Percentiles rank a stretch among this genome's conserved stretches.
Conservation (phyloP, 371 early-diverging fungal genomes). For the Circinella umbellata region DNA sequence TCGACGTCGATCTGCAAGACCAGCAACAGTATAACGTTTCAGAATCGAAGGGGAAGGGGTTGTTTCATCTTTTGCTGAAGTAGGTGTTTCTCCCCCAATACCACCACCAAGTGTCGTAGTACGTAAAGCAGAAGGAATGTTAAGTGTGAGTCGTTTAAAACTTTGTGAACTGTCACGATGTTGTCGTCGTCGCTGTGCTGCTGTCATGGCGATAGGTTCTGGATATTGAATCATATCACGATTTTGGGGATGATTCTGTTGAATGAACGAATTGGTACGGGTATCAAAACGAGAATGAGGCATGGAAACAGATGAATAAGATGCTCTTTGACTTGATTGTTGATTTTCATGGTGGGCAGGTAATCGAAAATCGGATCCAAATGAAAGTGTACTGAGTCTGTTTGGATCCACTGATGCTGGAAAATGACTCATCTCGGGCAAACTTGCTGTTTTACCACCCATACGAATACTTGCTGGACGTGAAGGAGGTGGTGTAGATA, state of each 20-base stretch:
- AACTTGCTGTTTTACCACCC: slow-evolving; percentile 6
- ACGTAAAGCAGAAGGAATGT: slow-evolving; percentile 22
- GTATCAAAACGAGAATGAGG: slow-evolving; percentile 10
- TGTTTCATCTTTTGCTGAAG: neutral
- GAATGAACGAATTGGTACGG: slow-evolving; percentile 3
- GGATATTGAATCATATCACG: neutral
- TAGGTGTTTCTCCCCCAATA: neutral
- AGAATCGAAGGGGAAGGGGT: neutral
- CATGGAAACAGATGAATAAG: slow-evolving; percentile 6
- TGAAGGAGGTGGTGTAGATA: slow-evolving; percentile 27
- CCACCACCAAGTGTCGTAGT: neutral
- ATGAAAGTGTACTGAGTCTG: slow-evolving; percentile 22
- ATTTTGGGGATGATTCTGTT: neutral
- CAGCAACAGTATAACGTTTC: slow-evolving; percentile 20
- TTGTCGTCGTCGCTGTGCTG: slow-evolving; percentile 7
- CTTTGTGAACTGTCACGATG: neutral
- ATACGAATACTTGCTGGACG: slow-evolving; percentile 9
- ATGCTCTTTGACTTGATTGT: slow-evolving; percentile 3
- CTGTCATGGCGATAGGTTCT: slow-evolving; percentile 12
- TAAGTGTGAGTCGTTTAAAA: slow-evolving; percentile 30
- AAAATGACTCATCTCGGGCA: slow-evolving; percentile 6
- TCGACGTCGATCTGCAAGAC: slow-evolving; percentile 15
- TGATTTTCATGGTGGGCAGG: neutral
- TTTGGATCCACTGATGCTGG: neutral
- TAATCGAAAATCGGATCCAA: slow-evolving; percentile 30